Evolutionary conservation across 148 eudicot genomes (phyloP).

Genomic region (Silene latifolia): DNA sequence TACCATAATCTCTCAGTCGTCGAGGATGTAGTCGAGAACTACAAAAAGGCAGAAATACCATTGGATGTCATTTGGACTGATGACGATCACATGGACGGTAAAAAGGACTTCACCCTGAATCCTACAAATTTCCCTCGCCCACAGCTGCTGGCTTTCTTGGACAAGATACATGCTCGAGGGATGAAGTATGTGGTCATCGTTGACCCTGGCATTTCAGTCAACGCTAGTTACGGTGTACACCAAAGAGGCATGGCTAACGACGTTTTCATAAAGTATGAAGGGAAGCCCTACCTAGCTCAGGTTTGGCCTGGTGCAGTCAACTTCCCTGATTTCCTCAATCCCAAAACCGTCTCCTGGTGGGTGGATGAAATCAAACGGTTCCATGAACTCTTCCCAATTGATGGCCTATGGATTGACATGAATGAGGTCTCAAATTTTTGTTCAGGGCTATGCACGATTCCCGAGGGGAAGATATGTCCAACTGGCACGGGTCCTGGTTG

Average conservation of each 20-base stretch:
- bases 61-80: slow-evolving; percentile 99
- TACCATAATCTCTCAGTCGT: slow-evolving; percentile 79
- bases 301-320: slow-evolving; percentile 98
- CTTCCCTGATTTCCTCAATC: slow-evolving; percentile 92
- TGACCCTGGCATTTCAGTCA: slow-evolving; percentile 88
- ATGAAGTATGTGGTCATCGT: slow-evolving; percentile 90
- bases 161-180: slow-evolving; percentile 78
- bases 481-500: slow-evolving; percentile 82
- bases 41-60: slow-evolving; percentile 79
- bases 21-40: slow-evolving; percentile 82
- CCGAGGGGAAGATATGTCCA: slow-evolving; percentile 64
- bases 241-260: slow-evolving; percentile 68
- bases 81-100: slow-evolving; percentile 92
- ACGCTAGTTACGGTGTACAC: slow-evolving; percentile 68
- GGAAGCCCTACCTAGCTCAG: slow-evolving; percentile 82
- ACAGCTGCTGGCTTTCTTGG: slow-evolving; percentile 55
- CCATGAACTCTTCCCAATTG: slow-evolving; percentile 84
- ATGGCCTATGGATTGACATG: slow-evolving; percentile 99
- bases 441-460: slow-evolving; percentile 75
- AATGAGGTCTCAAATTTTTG: slow-evolving; percentile 92
- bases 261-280: slow-evolving; percentile 83
- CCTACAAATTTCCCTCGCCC: slow-evolving; percentile 63
- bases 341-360: slow-evolving; percentile 92
- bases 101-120: slow-evolving; percentile 94
- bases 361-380: slow-evolving; percentile 72